Percentiles rank a stretch among this genome's conserved stretches.
Evolutionary conservation across 2,329 filamentous ascomycete genomes (phyloP).

Genomic region (Botrytis fabae): DNA sequence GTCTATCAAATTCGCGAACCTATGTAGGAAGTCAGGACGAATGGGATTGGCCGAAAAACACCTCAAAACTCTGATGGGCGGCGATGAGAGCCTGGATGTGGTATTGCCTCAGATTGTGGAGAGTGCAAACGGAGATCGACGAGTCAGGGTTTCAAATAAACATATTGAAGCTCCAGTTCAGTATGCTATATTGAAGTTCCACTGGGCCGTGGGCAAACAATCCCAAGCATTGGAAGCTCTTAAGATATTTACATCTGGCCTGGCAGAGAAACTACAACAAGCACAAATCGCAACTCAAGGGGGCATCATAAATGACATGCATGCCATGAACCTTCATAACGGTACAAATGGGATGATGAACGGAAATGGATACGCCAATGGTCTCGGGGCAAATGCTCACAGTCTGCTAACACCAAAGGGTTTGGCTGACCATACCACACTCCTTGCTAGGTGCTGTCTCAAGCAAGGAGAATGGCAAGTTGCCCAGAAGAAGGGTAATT

Average conservation of each 20-base stretch:
- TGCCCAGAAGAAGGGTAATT: constrained; percentile 79
- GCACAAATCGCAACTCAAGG: constrained; percentile 36
- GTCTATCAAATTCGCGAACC: constrained; percentile 99
- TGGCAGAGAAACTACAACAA: constrained; percentile 45
- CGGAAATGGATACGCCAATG: constrained; percentile 41
- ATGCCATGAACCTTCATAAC: constrained; percentile 41
- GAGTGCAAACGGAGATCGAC: constrained; percentile 30
- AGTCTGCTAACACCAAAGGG: constrained; percentile 43
- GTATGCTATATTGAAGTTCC: constrained; percentile 96
- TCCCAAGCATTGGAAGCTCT: constrained; percentile 59
- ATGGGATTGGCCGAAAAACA: constrained; percentile 96
- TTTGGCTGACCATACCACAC: constrained; percentile 61
- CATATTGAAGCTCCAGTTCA: constrained; percentile 68
- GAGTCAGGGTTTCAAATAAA: constrained; percentile 26
- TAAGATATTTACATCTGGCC: constrained; percentile 60
- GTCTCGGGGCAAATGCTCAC: constrained; percentile 44
- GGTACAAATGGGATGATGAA: constrained; percentile 46
- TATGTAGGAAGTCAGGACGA: constrained; percentile 93
- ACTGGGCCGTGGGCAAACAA: constrained; percentile 83
- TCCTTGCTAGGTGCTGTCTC: constrained; percentile 93
- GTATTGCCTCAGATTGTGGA: constrained; percentile 53
- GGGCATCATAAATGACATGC: constrained; percentile 38
- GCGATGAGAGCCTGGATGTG: constrained; percentile 61
- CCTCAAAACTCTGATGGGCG: constrained; percentile 82
- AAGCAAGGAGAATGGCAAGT: constrained; percentile 97